phyloP scores from a whole-genome alignment of 768 basidiomycete species.

The Lactarius quietus region DNA sequence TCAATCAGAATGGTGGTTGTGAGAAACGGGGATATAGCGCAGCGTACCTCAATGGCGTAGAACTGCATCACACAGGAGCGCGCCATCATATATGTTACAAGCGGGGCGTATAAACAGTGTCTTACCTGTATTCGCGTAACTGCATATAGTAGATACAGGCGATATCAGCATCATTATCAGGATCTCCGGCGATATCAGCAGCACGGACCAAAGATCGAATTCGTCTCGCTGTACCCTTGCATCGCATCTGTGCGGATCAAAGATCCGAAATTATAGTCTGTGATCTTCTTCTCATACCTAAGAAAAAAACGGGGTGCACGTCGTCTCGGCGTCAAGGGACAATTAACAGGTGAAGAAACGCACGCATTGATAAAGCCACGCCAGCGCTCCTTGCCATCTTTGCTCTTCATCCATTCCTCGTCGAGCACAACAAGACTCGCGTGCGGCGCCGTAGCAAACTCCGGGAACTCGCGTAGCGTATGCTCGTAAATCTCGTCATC shows the following conservation, averaged over 20 bases:
- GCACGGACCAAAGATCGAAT: slow-evolving; percentile 86
- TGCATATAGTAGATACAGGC: slow-evolving; percentile 27
- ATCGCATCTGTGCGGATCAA: slow-evolving; percentile 78
- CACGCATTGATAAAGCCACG: slow-evolving; percentile 78
- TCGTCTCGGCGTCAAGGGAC: neutral
- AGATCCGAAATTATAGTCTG: slow-evolving; percentile 96
- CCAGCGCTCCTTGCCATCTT: slow-evolving; percentile 87
- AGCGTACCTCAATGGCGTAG: slow-evolving; percentile 80
- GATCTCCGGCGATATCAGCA: slow-evolving; percentile 4
- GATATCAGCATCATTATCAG: slow-evolving; percentile 9
- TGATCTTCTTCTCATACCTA: slow-evolving; percentile 86
- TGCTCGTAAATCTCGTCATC: slow-evolving; percentile 92
- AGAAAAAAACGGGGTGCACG: neutral
- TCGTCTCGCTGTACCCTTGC: slow-evolving; percentile 83
- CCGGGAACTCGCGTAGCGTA: slow-evolving; percentile 75
- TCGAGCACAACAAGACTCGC: slow-evolving; percentile 56
- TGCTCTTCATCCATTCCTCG: slow-evolving; percentile 91
- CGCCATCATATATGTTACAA: neutral
- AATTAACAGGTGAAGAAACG: slow-evolving; percentile 28
- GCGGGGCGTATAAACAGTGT: neutral
- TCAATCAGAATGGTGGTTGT: neutral
- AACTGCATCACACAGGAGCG: slow-evolving; percentile 51
- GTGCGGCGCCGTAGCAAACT: slow-evolving; percentile 44
- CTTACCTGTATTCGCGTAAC: slow-evolving; percentile 70
- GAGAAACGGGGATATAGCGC: neutral